Base-by-base conservation (phyloP, 2,329 filamentous ascomycete species). In the Dactylellina drechsleri region DNA sequence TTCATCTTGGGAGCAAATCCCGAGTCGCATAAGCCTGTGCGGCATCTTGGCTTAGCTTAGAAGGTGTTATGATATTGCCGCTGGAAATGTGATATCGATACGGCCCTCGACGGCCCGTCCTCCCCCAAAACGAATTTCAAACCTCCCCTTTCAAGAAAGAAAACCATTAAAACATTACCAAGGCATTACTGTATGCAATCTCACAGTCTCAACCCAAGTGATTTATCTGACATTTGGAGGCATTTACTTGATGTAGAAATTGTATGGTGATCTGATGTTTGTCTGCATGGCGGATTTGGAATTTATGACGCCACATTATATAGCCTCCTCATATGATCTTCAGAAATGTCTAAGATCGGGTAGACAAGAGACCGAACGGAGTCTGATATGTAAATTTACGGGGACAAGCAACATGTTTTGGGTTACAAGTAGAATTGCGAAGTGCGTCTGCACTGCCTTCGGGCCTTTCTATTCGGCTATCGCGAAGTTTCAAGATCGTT, bases 1-100 rank as follows among this genome's bases (percentile, higher is more conserved):
- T 71, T 71, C 66, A 65, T 71, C 52, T 23, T 45, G 52, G 31
- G 57, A 54, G 18, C 66, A 41, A 62, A 70, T 70, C 50, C 54
- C 57, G 57, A 70, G 53, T 57, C 43, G 57, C 64, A 68, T 65
- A 58, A 56, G 53, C 36, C 58, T 68, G 43, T 67, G 64, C 70
- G 62, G 62, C 59, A 65, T 45, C 49, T 26, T 43, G 53, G 57
- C 43, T 47, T 50, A 49, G 10, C 31, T 36, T 36, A 16, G 50
- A 70, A 62, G 47, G 47, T 53, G 47, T 36, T 56, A 36, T 47
- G 43, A 47, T 18, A 60, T 49, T 68, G 65, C 65, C 65, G 56
- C 65, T 60, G 43, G 54, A 47, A 43, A 62, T 28, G 16, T 47
- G 43, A 31, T 16, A 10, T 58, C 31, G 31, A 36, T 36, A 36